Base-by-base conservation (phyloP, 805 yeast species). In the Candida orba region DNA sequence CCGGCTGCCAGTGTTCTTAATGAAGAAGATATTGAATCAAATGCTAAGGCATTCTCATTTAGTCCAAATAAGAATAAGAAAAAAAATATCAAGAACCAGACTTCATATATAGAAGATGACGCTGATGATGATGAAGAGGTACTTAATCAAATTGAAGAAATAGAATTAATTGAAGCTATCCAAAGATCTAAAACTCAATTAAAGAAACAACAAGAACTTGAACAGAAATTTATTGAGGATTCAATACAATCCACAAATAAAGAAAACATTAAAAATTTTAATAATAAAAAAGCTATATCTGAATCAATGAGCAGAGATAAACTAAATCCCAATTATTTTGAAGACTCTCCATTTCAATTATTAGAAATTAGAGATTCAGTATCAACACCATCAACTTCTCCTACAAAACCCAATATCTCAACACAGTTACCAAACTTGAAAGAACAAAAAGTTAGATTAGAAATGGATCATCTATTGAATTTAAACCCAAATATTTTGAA, bases 171-270 rank as follows among this genome's bases (percentile, higher is more conserved):
- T 36, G 73, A 74, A 39, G 64, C 64, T 5, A 55, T 79, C 27
- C 60, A 62, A 45, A 53, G 54, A 34, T 82, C 84, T 0, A 69
- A 78, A 34, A 73, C 68, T 39, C 64, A 61, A 32, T 73, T 78
- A 2, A 71, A 72, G 45, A 52, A 58, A 42, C 80, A 77, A 32
- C 53, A 60, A 23, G 56, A 60, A 25, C 49, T 64, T 38, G 66
- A 63, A 42, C 34, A 25, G 39, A 53, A 54, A 34, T 46, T 56
- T 29, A 23, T 50, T 8, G 27, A 36, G 8, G 41, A 42, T 2
- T 69, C 72, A 44, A 46, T 53, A 37, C 78, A 73, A 29, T 49
- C 60, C 23, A 10, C 8, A 9, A 33, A 15, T 13, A 49, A 58
- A 20, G 53, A 62, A 27, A 61, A 59, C 31, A 50, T 55, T 32